Base-by-base conservation (phyloP, 2,329 filamentous ascomycete genomes). In the Alternaria angustiovoidea region DNA sequence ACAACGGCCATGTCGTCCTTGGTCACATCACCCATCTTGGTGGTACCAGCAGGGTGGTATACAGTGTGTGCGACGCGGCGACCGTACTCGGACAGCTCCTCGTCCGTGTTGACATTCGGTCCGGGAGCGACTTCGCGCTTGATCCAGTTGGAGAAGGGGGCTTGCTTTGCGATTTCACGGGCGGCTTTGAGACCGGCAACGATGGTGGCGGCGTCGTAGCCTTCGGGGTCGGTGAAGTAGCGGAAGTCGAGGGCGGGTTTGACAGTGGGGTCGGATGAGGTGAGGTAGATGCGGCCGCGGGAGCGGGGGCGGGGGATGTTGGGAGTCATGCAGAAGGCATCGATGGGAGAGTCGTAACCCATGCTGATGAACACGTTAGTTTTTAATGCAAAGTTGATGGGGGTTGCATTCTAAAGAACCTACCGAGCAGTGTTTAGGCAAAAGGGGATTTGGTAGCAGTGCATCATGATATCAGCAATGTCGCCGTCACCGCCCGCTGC, bases 401-500 rank as follows among this genome's bases (percentile, higher is more conserved):
- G 30, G 8, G 20, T n/a, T 7, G 8, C 5, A 34, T 24, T 24
- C 0, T 0, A 0, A 30, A 11, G 32, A 49, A 46, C 72, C 66
- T 75, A 79, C 77, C 91, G 89, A 56, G 86, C 82, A 1, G 93
- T 97, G 85, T 96, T 96, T 69, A 93, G 87, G 64, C 89, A 91
- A 81, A 96, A 96, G 54, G 93, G 93, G 68, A 96, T 96, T 81
- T 96, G 93, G 83, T 96, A 96, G 86, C 93, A 96, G 83, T 96
- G 93, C 91, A 95, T 95, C 93, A 96, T 96, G 73, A 96, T 82
- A 75, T 97, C 93, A 65, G 91, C 91, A 56, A 91, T 89, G 63
- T 91, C 86, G 53, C 90, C 90, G 69, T 96, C 92, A 2, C 82
- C 81, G 57, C 86, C 86, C 4, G 85, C 86, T 2, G 92, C 91